phyloP scores from a whole-genome alignment of 306 rosid genomes.

The Canavalia ensiformis region DNA sequence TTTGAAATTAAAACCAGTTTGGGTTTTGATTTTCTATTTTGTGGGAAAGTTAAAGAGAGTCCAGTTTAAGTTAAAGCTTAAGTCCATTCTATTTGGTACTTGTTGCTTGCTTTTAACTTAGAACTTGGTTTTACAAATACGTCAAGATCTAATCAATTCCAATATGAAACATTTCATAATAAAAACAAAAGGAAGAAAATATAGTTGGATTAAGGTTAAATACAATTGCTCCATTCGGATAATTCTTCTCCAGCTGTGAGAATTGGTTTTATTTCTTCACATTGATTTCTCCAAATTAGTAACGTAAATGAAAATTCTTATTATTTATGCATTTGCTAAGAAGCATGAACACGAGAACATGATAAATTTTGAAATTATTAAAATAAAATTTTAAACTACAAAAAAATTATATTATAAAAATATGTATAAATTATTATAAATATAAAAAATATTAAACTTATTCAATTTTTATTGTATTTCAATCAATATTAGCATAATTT shows the following conservation, averaged over 20 bases:
- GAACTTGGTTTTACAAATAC: background rate
- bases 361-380: too few species aligned
- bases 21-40: background rate
- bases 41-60: background rate
- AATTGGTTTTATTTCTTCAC: background rate
- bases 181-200: background rate
- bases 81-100: conserved; percentile 1
- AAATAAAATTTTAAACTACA: too few species aligned
- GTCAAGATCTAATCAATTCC: conserved; percentile 20
- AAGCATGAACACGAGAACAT: too few species aligned
- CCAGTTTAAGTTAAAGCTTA: conserved; percentile 11
- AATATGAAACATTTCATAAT: background rate
- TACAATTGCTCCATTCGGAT: background rate
- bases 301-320: background rate
- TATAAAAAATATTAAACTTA: too few species aligned
- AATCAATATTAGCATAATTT: too few species aligned
- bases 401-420: too few species aligned
- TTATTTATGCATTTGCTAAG: background rate
- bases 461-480: too few species aligned
- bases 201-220: background rate
- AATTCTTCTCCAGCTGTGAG: background rate
- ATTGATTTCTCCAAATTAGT: background rate
- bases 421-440: too few species aligned
- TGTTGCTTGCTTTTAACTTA: background rate
- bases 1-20: background rate